Conservation (phyloP, 768 basidiomycete species). For the Suillus fuscotomentosus region DNA sequence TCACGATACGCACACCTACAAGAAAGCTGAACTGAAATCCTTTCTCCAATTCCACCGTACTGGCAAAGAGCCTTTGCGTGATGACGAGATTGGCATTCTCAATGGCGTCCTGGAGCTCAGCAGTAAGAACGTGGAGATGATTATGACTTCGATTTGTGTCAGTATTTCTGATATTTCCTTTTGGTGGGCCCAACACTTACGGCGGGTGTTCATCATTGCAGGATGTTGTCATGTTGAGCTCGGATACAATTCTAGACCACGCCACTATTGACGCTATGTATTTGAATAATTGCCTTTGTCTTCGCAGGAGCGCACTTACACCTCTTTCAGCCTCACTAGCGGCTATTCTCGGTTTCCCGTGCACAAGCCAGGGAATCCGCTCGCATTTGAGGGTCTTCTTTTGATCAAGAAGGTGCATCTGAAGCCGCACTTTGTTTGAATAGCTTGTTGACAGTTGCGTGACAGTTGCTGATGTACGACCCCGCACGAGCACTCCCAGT, state of each 20-base stretch:
- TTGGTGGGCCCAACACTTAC: constrained; percentile 37
- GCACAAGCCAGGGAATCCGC: constrained; percentile 65
- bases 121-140: constrained; percentile 70
- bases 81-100: constrained; percentile 79
- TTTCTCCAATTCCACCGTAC: constrained; percentile 80
- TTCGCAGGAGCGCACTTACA: constrained; percentile 7
- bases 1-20: constrained; percentile 71
- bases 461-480: constrained; percentile 88
- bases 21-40: constrained; percentile 76
- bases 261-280: constrained; percentile 75
- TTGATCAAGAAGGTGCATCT: constrained; percentile 72
- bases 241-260: constrained; percentile 79
- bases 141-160: constrained; percentile 82
- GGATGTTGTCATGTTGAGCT: constrained; percentile 80
- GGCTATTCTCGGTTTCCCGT: constrained; percentile 95
- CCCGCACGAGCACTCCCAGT: constrained; percentile 74
- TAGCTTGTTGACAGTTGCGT: constrained; percentile 8
- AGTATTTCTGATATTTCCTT: background rate
- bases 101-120: constrained; percentile 80
- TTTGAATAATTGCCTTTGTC: constrained; percentile 12
- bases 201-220: constrained; percentile 42
- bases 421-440: constrained; percentile 8
- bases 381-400: constrained; percentile 77
- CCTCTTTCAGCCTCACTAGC: constrained; percentile 48
- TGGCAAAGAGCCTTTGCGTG: constrained; percentile 70